Percentiles rank a stretch among this genome's conserved stretches.
phyloP scores from a whole-genome alignment of 2,329 filamentous ascomycete genomes.

The Trichoderma simmonsii region DNA sequence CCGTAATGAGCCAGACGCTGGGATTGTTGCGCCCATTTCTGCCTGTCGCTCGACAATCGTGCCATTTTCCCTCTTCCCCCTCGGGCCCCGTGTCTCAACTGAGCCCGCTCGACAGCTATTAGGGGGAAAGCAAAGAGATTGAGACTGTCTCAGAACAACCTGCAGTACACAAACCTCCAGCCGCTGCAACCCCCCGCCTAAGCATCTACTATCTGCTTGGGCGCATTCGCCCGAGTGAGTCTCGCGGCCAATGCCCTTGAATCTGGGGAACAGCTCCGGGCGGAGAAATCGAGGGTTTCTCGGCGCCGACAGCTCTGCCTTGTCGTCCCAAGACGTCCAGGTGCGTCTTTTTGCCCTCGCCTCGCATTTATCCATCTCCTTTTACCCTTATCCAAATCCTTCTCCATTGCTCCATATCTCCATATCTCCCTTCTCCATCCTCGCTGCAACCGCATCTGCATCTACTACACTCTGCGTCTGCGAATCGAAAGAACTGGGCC shows the following conservation, averaged over 20 bases:
- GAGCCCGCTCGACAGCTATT: not conserved
- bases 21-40: not conserved
- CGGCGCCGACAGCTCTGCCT: constrained; percentile 49
- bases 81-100: not conserved
- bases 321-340: constrained; percentile 48
- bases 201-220: not conserved
- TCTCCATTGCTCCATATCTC: not conserved
- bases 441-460: constrained; percentile 13
- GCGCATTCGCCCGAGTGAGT: constrained; percentile 1
- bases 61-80: not conserved
- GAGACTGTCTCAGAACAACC: constrained; percentile 1
- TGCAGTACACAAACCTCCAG: not conserved
- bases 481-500: not conserved
- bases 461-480: not conserved
- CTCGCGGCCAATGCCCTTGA: constrained; percentile 30
- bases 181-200: not conserved
- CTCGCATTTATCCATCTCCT: not conserved
- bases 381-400: not conserved
- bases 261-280: constrained; percentile 28
- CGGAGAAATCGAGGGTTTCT: constrained; percentile 49
- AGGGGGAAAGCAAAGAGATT: not conserved
- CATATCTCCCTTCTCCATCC: not conserved
- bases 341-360: constrained; percentile 30
- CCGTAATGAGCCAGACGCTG: constrained; percentile 8
- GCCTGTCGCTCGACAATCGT: not conserved